phyloP scores from a whole-genome alignment of 2,329 filamentous ascomycete genomes.

The Chalara sp. region DNA sequence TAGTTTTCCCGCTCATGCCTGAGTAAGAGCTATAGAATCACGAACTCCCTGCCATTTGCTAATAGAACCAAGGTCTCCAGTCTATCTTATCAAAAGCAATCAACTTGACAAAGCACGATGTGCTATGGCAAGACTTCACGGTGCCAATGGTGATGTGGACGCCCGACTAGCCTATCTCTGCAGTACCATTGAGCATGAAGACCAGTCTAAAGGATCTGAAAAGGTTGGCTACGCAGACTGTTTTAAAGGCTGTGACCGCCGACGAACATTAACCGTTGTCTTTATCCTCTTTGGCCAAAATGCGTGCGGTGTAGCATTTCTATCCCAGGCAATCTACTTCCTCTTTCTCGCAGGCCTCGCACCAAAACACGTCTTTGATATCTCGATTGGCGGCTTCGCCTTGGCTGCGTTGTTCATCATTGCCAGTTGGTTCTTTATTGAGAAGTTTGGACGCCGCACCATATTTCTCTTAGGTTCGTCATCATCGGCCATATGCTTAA shows the following conservation, averaged over 20 bases:
- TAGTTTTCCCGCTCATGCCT: conserved; percentile 10
- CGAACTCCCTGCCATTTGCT: too few species aligned
- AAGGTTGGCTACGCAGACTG: conserved; percentile 15
- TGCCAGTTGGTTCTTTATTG: conserved; percentile 29
- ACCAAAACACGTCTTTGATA: conserved; percentile 13
- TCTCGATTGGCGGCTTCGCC: conserved; percentile 15
- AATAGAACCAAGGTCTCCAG: too few species aligned
- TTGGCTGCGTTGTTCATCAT: conserved; percentile 14
- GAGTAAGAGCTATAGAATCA: too few species aligned
- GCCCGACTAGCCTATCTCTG: too few species aligned
- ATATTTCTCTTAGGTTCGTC: conserved; percentile 73
- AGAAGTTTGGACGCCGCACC: conserved; percentile 66
- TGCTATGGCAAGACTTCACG: too few species aligned
- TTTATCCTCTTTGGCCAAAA: conserved; percentile 21
- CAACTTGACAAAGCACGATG: too few species aligned
- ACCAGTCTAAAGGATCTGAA: too few species aligned
- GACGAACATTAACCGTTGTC: conserved; percentile 31
- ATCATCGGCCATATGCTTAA: conserved; percentile 65
- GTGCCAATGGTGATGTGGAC: too few species aligned
- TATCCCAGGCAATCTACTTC: conserved; percentile 19
- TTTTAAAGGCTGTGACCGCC: conserved; percentile 26
- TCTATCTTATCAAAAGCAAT: too few species aligned
- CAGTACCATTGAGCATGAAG: too few species aligned
- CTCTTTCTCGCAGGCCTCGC: conserved; percentile 14
- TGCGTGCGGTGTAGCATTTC: too few species aligned